phyloP scores from a whole-genome alignment of 2,329 filamentous ascomycete species.

The Fusarium stilboides region DNA sequence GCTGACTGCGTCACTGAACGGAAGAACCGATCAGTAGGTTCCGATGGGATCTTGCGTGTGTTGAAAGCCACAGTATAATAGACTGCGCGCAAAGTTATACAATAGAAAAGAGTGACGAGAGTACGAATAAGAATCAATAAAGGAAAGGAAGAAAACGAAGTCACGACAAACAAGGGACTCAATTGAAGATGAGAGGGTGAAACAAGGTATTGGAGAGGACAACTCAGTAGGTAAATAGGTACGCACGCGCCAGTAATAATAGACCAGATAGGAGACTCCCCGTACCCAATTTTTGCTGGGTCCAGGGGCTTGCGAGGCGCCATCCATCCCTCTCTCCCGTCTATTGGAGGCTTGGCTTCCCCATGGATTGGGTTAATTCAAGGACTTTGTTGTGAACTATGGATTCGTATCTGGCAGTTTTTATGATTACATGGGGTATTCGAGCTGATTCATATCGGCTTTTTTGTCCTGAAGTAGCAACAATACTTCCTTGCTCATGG shows the following conservation, averaged over 20 bases:
- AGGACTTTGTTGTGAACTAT: constrained; percentile 5
- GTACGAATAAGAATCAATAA: constrained; percentile 9
- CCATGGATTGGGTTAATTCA: not conserved
- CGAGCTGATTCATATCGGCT: not conserved
- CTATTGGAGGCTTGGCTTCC: constrained; percentile 22
- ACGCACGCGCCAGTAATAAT: constrained; percentile 34
- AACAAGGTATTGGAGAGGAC: constrained; percentile 47
- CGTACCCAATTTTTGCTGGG: constrained; percentile 42
- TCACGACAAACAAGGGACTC: constrained; percentile 14
- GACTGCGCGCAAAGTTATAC: not conserved
- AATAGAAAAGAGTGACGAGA: constrained; percentile 22
- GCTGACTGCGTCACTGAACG: constrained; percentile 41
- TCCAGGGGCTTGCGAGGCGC: constrained; percentile 45
- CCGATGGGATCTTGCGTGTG: constrained; percentile 3
- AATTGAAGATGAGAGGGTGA: constrained; percentile 41
- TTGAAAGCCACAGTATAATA: constrained; percentile 5
- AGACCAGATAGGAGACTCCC: constrained; percentile 39
- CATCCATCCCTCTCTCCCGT: constrained; percentile 20
- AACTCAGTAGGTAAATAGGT: constrained; percentile 39
- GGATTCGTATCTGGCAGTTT: not conserved
- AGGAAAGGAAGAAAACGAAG: constrained; percentile 8
- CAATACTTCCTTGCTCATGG: not conserved
- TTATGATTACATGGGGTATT: constrained; percentile 30
- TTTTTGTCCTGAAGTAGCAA: not conserved
- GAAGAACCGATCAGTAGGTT: constrained; percentile 26